A percentile compares a stretch with the other conserved stretches of the same genome.
These are phyloP conservation scores for Clarireedia monteithiana DNA, from an alignment of 2,329 filamentous ascomycete species.

Conservation along the genomic window DNA sequence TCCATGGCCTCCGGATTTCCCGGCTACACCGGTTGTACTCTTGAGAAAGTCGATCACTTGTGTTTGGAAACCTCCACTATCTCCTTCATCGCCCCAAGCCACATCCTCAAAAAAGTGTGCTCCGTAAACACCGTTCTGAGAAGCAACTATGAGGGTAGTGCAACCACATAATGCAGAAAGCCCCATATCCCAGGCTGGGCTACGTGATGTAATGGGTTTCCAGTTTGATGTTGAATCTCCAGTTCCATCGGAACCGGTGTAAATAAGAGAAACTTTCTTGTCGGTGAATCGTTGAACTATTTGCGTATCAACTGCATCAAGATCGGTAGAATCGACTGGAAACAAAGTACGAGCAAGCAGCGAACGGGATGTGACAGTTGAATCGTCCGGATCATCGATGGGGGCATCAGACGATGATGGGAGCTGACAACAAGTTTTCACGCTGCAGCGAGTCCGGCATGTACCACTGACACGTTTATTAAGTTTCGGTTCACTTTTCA, in stretches of 20 bases:
- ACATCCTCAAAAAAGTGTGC: not conserved
- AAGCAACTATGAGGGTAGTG: not conserved
- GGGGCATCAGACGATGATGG: not conserved
- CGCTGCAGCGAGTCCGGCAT: not conserved
- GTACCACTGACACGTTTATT: not conserved
- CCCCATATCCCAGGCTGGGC: not conserved
- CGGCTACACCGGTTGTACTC: not conserved
- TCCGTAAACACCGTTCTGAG: not conserved
- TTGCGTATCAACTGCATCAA: not conserved
- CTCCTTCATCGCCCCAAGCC: not conserved
- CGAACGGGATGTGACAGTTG: not conserved
- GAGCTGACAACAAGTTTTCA: not conserved
- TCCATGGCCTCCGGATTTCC: not conserved
- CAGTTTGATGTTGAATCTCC: not conserved
- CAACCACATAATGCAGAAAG: not conserved
- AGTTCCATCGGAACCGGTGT: not conserved
- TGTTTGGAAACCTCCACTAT: not conserved
- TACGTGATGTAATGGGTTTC: not conserved
- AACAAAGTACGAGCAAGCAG: not conserved
- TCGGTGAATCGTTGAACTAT: not conserved
- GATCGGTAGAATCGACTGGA: not conserved
- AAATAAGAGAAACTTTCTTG: not conserved
- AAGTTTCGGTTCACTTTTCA: not conserved
- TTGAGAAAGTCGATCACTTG: not conserved
- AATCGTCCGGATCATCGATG: not conserved